Evolutionary conservation across 2,329 filamentous ascomycete species (phyloP).

Genomic region (Penicillium sp.): DNA sequence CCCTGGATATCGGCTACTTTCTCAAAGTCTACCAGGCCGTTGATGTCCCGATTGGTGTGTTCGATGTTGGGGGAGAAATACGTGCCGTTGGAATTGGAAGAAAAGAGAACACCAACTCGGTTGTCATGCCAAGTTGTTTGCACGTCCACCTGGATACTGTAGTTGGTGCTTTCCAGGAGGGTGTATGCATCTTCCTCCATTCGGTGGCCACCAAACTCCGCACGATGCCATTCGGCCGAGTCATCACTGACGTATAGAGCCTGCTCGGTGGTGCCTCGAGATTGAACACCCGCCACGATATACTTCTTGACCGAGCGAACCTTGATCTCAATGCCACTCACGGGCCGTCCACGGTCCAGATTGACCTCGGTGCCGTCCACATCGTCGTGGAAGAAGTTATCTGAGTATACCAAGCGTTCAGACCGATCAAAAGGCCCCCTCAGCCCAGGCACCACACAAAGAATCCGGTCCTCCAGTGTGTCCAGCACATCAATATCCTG

Average conservation of each 20-base stretch:
- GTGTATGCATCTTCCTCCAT: slow-evolving; percentile 85
- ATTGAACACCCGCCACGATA: slow-evolving; percentile 76
- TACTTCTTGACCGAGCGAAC: slow-evolving; percentile 82
- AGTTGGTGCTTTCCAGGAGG: slow-evolving; percentile 90
- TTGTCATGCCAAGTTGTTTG: slow-evolving; percentile 62
- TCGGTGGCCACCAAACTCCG: slow-evolving; percentile 83
- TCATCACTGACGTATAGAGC: slow-evolving; percentile 87
- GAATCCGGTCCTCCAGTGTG: slow-evolving; percentile 65
- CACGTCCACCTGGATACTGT: slow-evolving; percentile 96
- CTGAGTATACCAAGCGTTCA: slow-evolving; percentile 75
- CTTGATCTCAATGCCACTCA: slow-evolving; percentile 71
- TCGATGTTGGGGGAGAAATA: slow-evolving; percentile 91
- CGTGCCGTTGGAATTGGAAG: slow-evolving; percentile 95
- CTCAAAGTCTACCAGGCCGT: slow-evolving; percentile 87
- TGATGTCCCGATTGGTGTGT: slow-evolving; percentile 78
- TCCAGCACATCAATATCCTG: slow-evolving; percentile 55
- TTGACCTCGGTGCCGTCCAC: slow-evolving; percentile 64
- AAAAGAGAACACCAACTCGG: slow-evolving; percentile 84
- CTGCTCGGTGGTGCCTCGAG: slow-evolving; percentile 80
- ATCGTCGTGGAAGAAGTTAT: slow-evolving; percentile 72
- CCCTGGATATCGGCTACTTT: slow-evolving; percentile 90
- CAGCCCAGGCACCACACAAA: slow-evolving; percentile 76
- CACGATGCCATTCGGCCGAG: slow-evolving; percentile 81
- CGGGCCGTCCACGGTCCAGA: slow-evolving; percentile 68
- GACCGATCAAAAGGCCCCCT: slow-evolving; percentile 70